Conservation (phyloP, 257 asterid species). For the Scutellaria barbata region DNA sequence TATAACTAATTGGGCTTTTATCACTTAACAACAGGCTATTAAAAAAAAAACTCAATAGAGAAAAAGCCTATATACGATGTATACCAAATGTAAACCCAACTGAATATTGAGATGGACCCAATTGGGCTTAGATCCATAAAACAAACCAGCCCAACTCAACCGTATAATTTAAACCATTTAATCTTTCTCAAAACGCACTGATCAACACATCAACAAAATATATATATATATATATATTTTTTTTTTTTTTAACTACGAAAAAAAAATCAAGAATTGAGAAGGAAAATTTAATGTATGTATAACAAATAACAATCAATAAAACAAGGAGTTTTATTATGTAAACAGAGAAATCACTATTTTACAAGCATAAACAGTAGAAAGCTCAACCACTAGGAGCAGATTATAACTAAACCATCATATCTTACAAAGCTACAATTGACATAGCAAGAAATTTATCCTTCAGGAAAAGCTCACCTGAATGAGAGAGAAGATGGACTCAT, state of each 20-base stretch:
- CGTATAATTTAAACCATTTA: not conserved
- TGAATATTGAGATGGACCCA: not conserved
- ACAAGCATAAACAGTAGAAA: constrained; percentile 32
- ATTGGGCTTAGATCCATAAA: not conserved
- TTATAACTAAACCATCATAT: constrained; percentile 32
- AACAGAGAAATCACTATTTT: constrained; percentile 30
- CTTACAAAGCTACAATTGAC: constrained; percentile 41
- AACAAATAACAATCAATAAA: constrained; percentile 24
- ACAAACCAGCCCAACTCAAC: constrained; percentile 7
- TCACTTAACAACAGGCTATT: not conserved
- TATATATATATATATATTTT: too few species aligned
- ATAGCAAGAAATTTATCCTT: constrained; percentile 15
- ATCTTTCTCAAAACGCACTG: too few species aligned
- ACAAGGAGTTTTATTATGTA: constrained; percentile 42
- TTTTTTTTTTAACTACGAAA: too few species aligned
- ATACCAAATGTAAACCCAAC: not conserved
- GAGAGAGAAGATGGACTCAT: constrained; percentile 35
- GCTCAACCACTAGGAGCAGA: not conserved
- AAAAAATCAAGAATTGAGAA: not conserved
- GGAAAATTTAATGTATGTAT: not conserved
- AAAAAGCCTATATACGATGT: not conserved
- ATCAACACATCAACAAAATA: not conserved
- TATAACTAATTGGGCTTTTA: too few species aligned
- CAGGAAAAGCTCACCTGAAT: constrained; percentile 27
- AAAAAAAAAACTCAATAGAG: not conserved